Percentiles rank a stretch among this genome's conserved stretches.
Evolutionary conservation across 2,329 filamentous ascomycete genomes (phyloP).

Genomic region (Teratosphaeria destructans): DNA sequence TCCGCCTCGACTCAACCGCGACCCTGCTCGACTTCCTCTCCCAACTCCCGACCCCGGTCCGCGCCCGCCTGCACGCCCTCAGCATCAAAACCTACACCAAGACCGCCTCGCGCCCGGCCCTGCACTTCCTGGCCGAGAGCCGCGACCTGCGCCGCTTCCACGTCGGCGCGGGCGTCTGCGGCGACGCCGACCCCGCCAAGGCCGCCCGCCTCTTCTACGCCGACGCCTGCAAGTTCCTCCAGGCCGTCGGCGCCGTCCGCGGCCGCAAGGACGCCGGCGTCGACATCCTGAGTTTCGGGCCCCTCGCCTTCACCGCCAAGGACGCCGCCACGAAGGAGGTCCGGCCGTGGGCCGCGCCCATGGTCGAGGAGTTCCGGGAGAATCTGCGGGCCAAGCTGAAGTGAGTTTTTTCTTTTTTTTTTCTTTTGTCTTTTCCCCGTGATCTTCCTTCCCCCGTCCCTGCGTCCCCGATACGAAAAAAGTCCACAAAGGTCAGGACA

Average conservation of each 20-base stretch:
- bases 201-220: constrained; percentile 26
- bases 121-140: constrained; percentile 24
- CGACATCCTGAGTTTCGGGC: constrained; percentile 20
- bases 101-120: constrained; percentile 19
- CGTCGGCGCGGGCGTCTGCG: constrained; percentile 20
- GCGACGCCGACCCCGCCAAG: constrained; percentile 21
- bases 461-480: not conserved
- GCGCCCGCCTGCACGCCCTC: constrained; percentile 16
- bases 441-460: not conserved
- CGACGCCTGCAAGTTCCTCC: constrained; percentile 24
- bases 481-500: not conserved
- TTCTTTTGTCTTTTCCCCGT: not conserved
- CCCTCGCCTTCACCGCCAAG: constrained; percentile 19
- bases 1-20: constrained; percentile 24
- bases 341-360: constrained; percentile 12
- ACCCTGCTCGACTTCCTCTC: constrained; percentile 25
- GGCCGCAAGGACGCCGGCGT: constrained; percentile 19
- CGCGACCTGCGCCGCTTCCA: constrained; percentile 18
- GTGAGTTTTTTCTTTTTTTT: constrained; percentile 17
- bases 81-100: constrained; percentile 22
- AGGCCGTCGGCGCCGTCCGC: constrained; percentile 11
- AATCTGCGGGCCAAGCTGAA: constrained; percentile 19
- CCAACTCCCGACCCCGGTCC: constrained; percentile 11
- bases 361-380: constrained; percentile 18
- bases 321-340: constrained; percentile 14